Percentiles rank a stretch among this genome's conserved stretches.
phyloP scores from a whole-genome alignment of 2,329 filamentous ascomycete species.

The Coniochaeta sp. region DNA sequence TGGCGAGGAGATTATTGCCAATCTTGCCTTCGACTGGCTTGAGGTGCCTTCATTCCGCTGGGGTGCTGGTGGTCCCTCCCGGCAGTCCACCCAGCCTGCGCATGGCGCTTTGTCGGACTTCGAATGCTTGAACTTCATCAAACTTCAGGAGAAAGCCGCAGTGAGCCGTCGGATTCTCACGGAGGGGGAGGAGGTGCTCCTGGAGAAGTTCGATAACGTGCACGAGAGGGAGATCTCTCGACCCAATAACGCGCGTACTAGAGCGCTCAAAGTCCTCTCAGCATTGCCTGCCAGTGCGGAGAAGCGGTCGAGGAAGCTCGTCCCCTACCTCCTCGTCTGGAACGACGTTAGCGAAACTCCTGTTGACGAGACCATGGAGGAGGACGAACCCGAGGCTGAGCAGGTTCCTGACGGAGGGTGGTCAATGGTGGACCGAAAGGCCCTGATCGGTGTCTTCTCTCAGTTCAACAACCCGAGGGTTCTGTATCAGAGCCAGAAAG shows the following conservation, averaged over 20 bases:
- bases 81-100: conserved; percentile 22
- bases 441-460: conserved; percentile 72
- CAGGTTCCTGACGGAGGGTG: conserved; percentile 41
- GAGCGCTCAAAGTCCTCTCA: conserved; percentile 73
- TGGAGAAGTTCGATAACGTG: conserved; percentile 55
- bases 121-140: conserved; percentile 70
- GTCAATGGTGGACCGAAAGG: conserved; percentile 75
- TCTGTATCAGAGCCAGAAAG: conserved; percentile 69
- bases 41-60: conserved; percentile 48
- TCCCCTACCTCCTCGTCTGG: conserved; percentile 83
- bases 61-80: conserved; percentile 30
- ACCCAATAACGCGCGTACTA: conserved; percentile 56
- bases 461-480: conserved; percentile 83
- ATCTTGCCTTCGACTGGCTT: conserved; percentile 75
- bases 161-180: conserved; percentile 45
- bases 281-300: conserved; percentile 73
- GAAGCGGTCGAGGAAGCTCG: conserved; percentile 74
- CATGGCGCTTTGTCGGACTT: conserved; percentile 60
- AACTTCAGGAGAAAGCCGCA: conserved; percentile 45
- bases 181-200: conserved; percentile 50
- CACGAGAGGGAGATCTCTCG: conserved; percentile 48
- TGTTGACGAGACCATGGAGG: conserved; percentile 22
- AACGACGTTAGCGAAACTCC: conserved; percentile 44
- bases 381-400: conserved; percentile 35
- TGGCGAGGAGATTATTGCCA: conserved; percentile 67